A percentile compares a stretch with the other conserved stretches of the same genome.
phyloP scores from a whole-genome alignment of 1,284 basidiomycete species.

The Ceratobasidium sp. region DNA sequence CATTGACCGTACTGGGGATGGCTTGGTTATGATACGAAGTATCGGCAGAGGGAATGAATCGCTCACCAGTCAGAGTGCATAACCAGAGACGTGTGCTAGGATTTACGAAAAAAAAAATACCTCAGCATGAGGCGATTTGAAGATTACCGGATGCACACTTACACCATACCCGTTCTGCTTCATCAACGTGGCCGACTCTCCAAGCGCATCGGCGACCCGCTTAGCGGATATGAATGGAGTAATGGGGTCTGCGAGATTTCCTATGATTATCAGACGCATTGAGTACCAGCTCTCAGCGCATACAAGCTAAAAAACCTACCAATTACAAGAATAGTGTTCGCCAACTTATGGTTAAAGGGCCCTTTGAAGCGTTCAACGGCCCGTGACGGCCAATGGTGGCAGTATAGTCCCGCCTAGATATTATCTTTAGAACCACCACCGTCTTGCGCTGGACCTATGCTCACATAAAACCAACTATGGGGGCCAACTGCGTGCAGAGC shows the following conservation, averaged over 20 bases:
- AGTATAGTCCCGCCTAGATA: constrained; percentile 10
- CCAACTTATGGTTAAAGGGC: constrained; percentile 25
- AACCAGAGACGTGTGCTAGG: constrained; percentile 2
- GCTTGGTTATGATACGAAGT: neutral
- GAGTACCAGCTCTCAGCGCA: too few species aligned
- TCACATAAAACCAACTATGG: neutral
- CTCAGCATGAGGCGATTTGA: too few species aligned
- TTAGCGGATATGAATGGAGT: constrained; percentile 36
- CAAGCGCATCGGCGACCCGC: constrained; percentile 29
- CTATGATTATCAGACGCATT: constrained; percentile 1
- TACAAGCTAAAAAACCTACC: neutral
- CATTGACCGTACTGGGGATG: neutral
- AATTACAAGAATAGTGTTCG: constrained; percentile 34
- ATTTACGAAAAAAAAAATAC: neutral
- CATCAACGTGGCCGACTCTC: constrained; percentile 34
- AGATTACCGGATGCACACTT: too few species aligned
- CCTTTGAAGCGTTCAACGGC: constrained; percentile 43
- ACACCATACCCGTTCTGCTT: constrained; percentile 42
- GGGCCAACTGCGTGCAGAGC: neutral
- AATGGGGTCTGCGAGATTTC: constrained; percentile 42
- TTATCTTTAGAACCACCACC: too few species aligned
- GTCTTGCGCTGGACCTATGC: neutral
- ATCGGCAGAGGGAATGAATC: neutral
- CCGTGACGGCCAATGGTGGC: constrained; percentile 39
- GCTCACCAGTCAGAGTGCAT: constrained; percentile 25